phyloP scores from a whole-genome alignment of 1,284 basidiomycete genomes.

The Meripilus lineatus region DNA sequence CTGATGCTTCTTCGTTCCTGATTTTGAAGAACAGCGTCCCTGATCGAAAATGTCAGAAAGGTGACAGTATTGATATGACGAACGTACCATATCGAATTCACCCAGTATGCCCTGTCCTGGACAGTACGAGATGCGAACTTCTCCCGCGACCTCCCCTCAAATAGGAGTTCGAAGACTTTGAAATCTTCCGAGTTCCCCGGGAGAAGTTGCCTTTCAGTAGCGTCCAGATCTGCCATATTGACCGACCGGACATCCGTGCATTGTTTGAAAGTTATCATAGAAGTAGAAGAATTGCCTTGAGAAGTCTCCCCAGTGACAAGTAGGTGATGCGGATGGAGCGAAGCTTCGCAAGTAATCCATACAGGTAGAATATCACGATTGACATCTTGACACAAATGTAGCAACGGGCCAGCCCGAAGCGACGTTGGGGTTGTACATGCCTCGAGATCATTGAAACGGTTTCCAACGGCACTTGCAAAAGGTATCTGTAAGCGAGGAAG shows the following conservation, averaged over 20 bases:
- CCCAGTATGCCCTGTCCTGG: slow-evolving; percentile 64
- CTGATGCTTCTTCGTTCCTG: slow-evolving; percentile 28
- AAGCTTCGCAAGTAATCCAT: slow-evolving; percentile 51
- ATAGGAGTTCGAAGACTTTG: slow-evolving; percentile 60
- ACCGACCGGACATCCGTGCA: slow-evolving; percentile 64
- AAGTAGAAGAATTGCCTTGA: slow-evolving; percentile 38
- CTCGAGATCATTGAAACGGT: slow-evolving; percentile 12
- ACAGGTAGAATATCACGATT: slow-evolving; percentile 30
- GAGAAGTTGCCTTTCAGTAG: slow-evolving; percentile 37
- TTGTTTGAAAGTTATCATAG: slow-evolving; percentile 41
- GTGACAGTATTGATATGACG: not conserved
- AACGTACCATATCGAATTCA: slow-evolving; percentile 66
- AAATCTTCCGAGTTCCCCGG: slow-evolving; percentile 33
- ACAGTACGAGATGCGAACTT: slow-evolving; percentile 57
- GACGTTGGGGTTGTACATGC: slow-evolving; percentile 28
- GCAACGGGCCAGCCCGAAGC: slow-evolving; percentile 36
- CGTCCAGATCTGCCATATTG: slow-evolving; percentile 35
- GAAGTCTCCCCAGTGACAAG: slow-evolving; percentile 43
- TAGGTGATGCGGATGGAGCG: slow-evolving; percentile 42
- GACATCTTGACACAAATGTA: slow-evolving; percentile 42
- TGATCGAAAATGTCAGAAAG: slow-evolving; percentile 19
- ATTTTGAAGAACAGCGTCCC: slow-evolving; percentile 53
- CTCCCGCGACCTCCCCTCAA: slow-evolving; percentile 46
- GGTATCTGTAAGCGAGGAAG: not conserved
- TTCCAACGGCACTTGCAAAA: not conserved